Conservation (phyloP, 352 stramenopile species). For the Phytophthora megakarya region DNA sequence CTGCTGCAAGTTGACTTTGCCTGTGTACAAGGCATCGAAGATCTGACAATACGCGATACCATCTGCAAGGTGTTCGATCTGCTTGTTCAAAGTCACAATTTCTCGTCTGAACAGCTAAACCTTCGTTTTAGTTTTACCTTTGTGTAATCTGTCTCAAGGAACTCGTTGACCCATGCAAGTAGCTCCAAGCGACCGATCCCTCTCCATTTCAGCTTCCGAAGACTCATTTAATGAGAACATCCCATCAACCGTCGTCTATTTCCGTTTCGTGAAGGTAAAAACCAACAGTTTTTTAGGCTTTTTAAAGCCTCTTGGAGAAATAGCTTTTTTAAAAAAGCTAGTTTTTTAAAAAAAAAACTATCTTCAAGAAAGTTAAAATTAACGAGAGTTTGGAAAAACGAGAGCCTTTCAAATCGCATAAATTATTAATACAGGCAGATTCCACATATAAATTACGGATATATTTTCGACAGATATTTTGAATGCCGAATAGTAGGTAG, state of each 20-base stretch:
- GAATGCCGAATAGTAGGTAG: no score
- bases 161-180: constrained; percentile 80
- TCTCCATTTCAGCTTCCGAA: constrained; percentile 76
- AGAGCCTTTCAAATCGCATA: no score
- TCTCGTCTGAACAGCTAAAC: background rate
- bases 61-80: constrained; percentile 81
- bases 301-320: no score
- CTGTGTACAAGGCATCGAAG: constrained; percentile 70
- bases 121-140: constrained; percentile 41
- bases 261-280: background rate
- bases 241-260: constrained; percentile 8
- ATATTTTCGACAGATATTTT: no score
- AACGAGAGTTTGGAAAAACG: no score
- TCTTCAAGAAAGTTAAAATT: no score
- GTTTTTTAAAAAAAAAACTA: no score
- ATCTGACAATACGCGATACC: constrained; percentile 83
- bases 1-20: constrained; percentile 63
- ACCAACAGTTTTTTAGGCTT: no score
- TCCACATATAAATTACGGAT: no score
- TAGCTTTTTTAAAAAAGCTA: no score
- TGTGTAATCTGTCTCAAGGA: constrained; percentile 83
- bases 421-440: no score
- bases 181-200: constrained; percentile 81
- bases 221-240: constrained; percentile 49
- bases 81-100: background rate